Percentiles rank a stretch among this genome's conserved stretches.
phyloP scores from a whole-genome alignment of 73 alveolate species.

The Paramecium tetraurelia region DNA sequence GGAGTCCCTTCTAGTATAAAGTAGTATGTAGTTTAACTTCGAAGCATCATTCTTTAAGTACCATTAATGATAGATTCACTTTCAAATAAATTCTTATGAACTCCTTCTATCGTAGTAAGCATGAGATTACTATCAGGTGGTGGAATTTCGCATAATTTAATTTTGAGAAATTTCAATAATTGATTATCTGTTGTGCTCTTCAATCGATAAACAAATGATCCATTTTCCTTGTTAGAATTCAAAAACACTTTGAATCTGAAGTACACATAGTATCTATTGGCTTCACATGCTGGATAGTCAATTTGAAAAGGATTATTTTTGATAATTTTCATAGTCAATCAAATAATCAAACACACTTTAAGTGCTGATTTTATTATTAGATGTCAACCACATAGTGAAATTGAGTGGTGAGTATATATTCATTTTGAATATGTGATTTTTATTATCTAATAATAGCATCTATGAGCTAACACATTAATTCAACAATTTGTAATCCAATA shows the following conservation, averaged over 20 bases:
- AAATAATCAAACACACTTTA: slow-evolving; percentile 37
- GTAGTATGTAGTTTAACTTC: slow-evolving; percentile 65
- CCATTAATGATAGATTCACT: slow-evolving; percentile 39
- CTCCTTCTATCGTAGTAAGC: slow-evolving; percentile 60
- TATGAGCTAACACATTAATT: slow-evolving; percentile 28
- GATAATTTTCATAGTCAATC: slow-evolving; percentile 50
- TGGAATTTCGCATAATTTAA: slow-evolving; percentile 50
- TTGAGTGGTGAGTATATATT: slow-evolving; percentile 50
- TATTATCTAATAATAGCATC: slow-evolving; percentile 32
- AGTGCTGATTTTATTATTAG: slow-evolving; percentile 30
- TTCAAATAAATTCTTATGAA: slow-evolving; percentile 54
- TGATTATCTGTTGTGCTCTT: slow-evolving; percentile 50
- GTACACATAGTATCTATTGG: slow-evolving; percentile 18
- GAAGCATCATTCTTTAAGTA: slow-evolving; percentile 16
- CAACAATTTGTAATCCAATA: slow-evolving; percentile 17
- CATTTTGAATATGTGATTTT: slow-evolving; percentile 47
- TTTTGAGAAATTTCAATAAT: slow-evolving; percentile 12
- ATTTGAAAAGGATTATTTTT: not conserved
- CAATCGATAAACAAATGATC: slow-evolving; percentile 34
- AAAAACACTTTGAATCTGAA: slow-evolving; percentile 53
- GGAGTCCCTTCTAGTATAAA: slow-evolving; percentile 71
- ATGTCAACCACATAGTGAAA: slow-evolving; percentile 49
- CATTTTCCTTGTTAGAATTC: not conserved
- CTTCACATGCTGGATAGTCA: slow-evolving; percentile 55
- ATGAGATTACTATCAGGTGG: slow-evolving; percentile 34